phyloP scores from a whole-genome alignment of 2,329 filamentous ascomycete species.

The Cladophialophora immunda region DNA sequence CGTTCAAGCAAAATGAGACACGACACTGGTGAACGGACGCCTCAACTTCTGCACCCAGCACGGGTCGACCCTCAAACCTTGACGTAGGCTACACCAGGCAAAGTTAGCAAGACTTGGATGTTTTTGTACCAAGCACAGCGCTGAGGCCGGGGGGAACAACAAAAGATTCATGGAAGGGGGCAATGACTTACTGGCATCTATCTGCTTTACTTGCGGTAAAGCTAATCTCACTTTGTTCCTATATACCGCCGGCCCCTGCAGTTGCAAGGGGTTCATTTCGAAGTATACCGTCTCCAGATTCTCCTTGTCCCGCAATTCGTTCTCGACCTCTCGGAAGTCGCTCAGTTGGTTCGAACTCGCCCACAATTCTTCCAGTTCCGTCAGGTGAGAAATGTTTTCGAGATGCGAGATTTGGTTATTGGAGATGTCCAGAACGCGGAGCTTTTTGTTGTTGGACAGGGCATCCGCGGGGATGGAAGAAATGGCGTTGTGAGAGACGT shows the following conservation, averaged over 20 bases:
- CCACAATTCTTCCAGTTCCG: slow-evolving; percentile 88
- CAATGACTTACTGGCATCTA: slow-evolving; percentile 87
- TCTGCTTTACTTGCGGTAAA: slow-evolving; percentile 87
- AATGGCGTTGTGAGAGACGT: slow-evolving; percentile 94
- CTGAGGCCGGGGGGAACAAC: neutral
- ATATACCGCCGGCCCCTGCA: slow-evolving; percentile 81
- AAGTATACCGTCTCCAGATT: slow-evolving; percentile 91
- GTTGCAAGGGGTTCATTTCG: slow-evolving; percentile 90
- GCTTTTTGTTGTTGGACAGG: slow-evolving; percentile 70
- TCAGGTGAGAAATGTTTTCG: slow-evolving; percentile 72
- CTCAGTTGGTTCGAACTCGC: slow-evolving; percentile 85
- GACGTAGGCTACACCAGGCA: slow-evolving; percentile 41
- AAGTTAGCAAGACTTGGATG: neutral
- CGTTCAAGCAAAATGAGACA: neutral
- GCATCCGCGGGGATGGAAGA: slow-evolving; percentile 71
- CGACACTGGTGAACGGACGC: neutral
- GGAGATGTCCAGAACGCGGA: slow-evolving; percentile 86
- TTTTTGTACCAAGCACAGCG: neutral
- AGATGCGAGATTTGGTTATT: slow-evolving; percentile 84
- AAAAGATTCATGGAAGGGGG: neutral
- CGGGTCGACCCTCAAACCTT: slow-evolving; percentile 22
- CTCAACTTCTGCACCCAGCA: neutral
- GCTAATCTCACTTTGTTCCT: slow-evolving; percentile 91
- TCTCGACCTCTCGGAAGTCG: slow-evolving; percentile 83
- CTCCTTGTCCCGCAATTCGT: slow-evolving; percentile 78